Percentiles rank a stretch among this genome's conserved stretches.
Conservation (phyloP, 2,329 filamentous ascomycete species). For the Curvularia verruculosa region DNA sequence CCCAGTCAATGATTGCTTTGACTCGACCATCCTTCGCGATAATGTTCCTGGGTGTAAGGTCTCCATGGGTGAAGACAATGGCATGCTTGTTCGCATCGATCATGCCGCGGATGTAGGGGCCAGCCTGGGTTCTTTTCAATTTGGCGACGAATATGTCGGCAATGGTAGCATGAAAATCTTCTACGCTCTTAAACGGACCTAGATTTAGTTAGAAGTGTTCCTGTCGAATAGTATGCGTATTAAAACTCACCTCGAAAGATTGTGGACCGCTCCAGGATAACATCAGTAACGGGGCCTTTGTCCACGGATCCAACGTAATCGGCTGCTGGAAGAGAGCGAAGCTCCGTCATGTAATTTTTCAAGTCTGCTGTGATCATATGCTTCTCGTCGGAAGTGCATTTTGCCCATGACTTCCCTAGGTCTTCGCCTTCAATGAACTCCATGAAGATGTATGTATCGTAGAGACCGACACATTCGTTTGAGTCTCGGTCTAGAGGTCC, state of each 20-base stretch:
- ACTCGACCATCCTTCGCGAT: constrained; percentile 26
- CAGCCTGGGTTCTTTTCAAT: constrained; percentile 19
- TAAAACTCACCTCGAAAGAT: constrained; percentile 18
- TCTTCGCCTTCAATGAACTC: constrained; percentile 26
- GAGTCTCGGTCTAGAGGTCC: constrained; percentile 21
- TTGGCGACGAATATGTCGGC: constrained; percentile 18
- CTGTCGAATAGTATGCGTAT: background rate
- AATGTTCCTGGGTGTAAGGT: constrained; percentile 27
- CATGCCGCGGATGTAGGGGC: constrained; percentile 24
- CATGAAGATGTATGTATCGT: constrained; percentile 26
- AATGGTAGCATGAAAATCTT: constrained; percentile 25
- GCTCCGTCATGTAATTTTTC: constrained; percentile 24
- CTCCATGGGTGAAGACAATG: constrained; percentile 37
- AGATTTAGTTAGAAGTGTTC: constrained; percentile 17
- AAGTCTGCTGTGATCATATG: constrained; percentile 22
- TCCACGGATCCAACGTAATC: constrained; percentile 27
- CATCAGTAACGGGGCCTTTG: constrained; percentile 26
- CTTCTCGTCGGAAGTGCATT: constrained; percentile 22
- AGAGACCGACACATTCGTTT: constrained; percentile 17
- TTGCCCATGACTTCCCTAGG: constrained; percentile 20
- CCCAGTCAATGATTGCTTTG: constrained; percentile 29
- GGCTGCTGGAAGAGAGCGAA: constrained; percentile 21
- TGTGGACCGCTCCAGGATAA: constrained; percentile 32
- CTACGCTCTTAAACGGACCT: constrained; percentile 23
- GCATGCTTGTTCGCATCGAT: constrained; percentile 21